Conservation (phyloP, 1,139 yeast species). For the Kodamaea sp. region DNA sequence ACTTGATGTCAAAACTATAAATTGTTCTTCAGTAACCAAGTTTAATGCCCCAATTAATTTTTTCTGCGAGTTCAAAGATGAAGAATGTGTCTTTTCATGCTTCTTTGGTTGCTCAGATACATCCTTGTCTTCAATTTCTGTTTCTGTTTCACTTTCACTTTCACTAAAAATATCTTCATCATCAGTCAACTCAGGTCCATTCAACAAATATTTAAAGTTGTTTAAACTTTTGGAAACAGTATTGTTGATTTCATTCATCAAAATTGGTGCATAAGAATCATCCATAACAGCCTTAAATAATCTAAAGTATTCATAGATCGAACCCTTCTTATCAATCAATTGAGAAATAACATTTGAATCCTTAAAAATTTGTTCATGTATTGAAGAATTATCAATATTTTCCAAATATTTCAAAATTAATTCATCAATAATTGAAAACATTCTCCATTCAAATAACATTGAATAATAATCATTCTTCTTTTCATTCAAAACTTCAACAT, state of each 20-base stretch:
- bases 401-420: constrained; percentile 30
- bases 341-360: constrained; percentile 24
- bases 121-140: constrained; percentile 1
- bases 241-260: constrained; percentile 19
- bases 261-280: constrained; percentile 20
- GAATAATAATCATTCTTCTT: constrained; percentile 22
- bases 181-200: constrained; percentile 32
- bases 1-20: constrained; percentile 29
- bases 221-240: constrained; percentile 20
- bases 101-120: not conserved
- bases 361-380: constrained; percentile 15
- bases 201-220: constrained; percentile 19
- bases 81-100: not conserved
- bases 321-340: constrained; percentile 15
- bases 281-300: constrained; percentile 32
- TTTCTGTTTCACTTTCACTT: constrained; percentile 5
- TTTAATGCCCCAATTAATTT: constrained; percentile 31
- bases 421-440: constrained; percentile 34
- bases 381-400: constrained; percentile 12
- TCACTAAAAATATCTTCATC: constrained; percentile 22
- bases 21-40: constrained; percentile 35
- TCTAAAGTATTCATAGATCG: constrained; percentile 20
- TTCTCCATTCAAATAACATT: constrained; percentile 34
- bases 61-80: constrained; percentile 13
- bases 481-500: constrained; percentile 28